phyloP scores from a whole-genome alignment of 805 yeast genomes.

The Wickerhamiella parazyma region DNA sequence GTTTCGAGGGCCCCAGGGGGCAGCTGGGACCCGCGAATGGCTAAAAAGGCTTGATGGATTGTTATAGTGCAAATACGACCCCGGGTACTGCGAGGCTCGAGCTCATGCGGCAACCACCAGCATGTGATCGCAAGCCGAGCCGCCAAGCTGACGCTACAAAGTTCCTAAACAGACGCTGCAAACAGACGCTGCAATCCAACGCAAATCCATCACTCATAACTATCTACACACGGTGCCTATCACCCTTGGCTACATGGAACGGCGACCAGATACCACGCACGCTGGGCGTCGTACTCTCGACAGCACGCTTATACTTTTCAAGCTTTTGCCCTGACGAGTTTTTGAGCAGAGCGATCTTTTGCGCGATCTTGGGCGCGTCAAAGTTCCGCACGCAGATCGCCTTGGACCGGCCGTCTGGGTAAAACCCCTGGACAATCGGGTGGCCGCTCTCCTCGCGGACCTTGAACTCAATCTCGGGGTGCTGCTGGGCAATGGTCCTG shows the following conservation, averaged over 20 bases:
- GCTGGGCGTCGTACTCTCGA: constrained; percentile 62
- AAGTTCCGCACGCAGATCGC: constrained; percentile 68
- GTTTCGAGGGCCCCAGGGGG: too few species aligned
- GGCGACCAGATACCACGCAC: constrained; percentile 99
- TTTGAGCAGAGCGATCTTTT: constrained; percentile 48
- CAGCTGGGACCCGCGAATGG: too few species aligned
- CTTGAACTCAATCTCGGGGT: constrained; percentile 61
- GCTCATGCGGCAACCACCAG: too few species aligned
- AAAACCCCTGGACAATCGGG: constrained; percentile 56
- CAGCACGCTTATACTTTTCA: constrained; percentile 58
- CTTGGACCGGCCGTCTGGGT: constrained; percentile 35
- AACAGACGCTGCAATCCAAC: too few species aligned
- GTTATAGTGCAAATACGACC: too few species aligned
- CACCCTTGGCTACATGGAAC: constrained; percentile 51
- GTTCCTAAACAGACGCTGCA: too few species aligned
- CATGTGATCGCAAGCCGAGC: too few species aligned
- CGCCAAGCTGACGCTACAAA: too few species aligned
- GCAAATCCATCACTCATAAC: background rate
- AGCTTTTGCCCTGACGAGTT: constrained; percentile 56
- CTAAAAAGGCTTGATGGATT: too few species aligned
- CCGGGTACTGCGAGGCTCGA: too few species aligned
- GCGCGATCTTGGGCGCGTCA: constrained; percentile 44
- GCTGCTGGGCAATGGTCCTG: constrained; percentile 39
- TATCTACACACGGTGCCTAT: constrained; percentile 29
- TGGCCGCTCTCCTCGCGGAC: constrained; percentile 65